Evolutionary conservation across 257 asterid species (phyloP), one percentile per base, ranked within the genome.

Genomic region (Nicotiana paniculata): DNA sequence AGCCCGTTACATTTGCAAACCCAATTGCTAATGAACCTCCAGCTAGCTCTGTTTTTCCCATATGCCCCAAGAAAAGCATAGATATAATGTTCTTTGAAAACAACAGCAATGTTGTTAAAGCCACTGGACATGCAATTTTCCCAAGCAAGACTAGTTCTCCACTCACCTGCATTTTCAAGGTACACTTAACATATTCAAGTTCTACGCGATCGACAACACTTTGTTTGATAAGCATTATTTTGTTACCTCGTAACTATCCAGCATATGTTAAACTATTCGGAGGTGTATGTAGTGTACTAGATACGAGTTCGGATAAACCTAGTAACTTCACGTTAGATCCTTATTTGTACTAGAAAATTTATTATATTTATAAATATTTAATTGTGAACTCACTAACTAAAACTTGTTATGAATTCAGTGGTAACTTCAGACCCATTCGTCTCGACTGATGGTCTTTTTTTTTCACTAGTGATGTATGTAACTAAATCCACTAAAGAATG

Each of bases 21-120:
- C 98, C 97, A 13, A 92, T 86, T 9, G 96, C 98, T 0, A 93
- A 65, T n/a, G 98, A 93, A 4, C 97, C 98, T 32, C 98, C 98
- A 0, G 98, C 98, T 0, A 93, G 84, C 35, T 93, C 98, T 0
- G 83, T 53, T 81, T 91, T 93, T 18, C 91, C 89, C 98, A 92
- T 92, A 80, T 89, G 97, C 6, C 98, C 97, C 39, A 93, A 80
- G 90, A 91, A 93, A 10, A 93, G 91, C 98, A 93, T 92, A 4
- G 98, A 91, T 80, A 91, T 93, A 57, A 91, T 93, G 82, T 91
- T 90, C 82, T 93, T 93, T 61, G 98, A 91, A 82, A 89, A 90
- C 82, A 88, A 80, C 1, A 93, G 89, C 33, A 93, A 24, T 0
- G 98, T 91, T n/a, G 98, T 92, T 0, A 91, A 83, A 9, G 98